Conservation (phyloP, 805 yeast genomes). For the Debaryomyces tyrocola region DNA sequence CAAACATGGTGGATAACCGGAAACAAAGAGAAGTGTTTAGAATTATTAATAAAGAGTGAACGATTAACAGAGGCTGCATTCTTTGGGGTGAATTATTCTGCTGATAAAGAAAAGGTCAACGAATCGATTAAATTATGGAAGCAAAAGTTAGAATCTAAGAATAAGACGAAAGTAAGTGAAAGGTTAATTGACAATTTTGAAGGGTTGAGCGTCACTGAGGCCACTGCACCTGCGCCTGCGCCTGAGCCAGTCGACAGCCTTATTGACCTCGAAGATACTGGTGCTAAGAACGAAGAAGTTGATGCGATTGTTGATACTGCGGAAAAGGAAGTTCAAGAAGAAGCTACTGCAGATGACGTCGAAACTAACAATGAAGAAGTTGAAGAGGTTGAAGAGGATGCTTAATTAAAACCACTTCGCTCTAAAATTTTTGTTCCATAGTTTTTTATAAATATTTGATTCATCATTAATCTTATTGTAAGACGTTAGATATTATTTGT, state of each 20-base stretch:
- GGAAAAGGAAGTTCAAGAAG: constrained; percentile 5
- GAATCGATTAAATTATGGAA: constrained; percentile 68
- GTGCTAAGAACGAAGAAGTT: constrained; percentile 3
- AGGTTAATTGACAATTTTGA: constrained; percentile 51
- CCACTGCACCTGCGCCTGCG: background rate
- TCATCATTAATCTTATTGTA: background rate
- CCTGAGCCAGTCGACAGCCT: constrained; percentile 1
- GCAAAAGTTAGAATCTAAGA: constrained; percentile 46
- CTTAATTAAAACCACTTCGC: background rate
- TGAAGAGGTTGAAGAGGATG: background rate
- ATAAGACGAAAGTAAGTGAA: constrained; percentile 59
- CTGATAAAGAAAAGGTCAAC: constrained; percentile 38
- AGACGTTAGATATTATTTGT: background rate
- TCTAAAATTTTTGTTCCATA: background rate
- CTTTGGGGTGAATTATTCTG: constrained; percentile 70
- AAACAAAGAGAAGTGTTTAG: constrained; percentile 60
- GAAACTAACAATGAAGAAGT: constrained; percentile 1
- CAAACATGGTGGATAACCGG: constrained; percentile 88
- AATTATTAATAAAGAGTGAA: constrained; percentile 63
- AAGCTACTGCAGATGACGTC: constrained; percentile 1
- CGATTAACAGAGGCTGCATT: constrained; percentile 84
- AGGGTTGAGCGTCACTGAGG: constrained; percentile 10
- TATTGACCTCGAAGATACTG: constrained; percentile 8
- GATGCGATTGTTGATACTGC: constrained; percentile 10
- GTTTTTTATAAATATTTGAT: background rate